Percentiles rank a stretch among this genome's conserved stretches.
Evolutionary conservation across 2,329 filamentous ascomycete genomes (phyloP).

Genomic region (Phialophora macrospora): DNA sequence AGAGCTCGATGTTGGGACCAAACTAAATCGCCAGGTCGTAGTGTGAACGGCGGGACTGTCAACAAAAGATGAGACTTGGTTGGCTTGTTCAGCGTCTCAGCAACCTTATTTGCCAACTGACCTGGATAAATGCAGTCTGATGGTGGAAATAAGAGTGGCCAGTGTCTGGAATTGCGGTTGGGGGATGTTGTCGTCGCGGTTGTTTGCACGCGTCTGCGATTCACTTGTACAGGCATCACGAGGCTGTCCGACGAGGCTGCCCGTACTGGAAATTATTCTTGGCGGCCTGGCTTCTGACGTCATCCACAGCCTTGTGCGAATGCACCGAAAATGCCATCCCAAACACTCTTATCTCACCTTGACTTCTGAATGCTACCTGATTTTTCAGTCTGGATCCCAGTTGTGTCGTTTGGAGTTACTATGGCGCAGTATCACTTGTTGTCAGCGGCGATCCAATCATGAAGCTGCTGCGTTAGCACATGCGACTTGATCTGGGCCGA

Average conservation of each 20-base stretch:
- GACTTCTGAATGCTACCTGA: background rate
- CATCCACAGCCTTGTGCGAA: background rate
- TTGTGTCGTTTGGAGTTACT: background rate
- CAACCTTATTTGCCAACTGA: background rate
- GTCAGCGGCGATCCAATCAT: background rate
- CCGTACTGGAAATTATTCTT: background rate
- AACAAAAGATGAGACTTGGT: background rate
- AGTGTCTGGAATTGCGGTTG: background rate
- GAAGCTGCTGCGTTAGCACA: background rate
- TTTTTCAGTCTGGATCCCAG: background rate
- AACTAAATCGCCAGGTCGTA: background rate
- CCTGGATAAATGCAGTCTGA: background rate
- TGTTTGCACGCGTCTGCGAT: constrained; percentile 1
- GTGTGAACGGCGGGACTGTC: background rate
- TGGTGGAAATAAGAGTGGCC: too few species aligned
- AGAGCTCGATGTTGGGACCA: background rate
- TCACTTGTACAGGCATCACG: background rate
- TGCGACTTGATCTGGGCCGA: background rate
- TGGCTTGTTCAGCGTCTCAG: background rate
- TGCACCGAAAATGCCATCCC: background rate
- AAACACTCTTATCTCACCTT: background rate
- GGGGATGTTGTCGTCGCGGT: background rate
- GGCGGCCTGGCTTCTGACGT: background rate
- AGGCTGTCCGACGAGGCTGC: background rate
- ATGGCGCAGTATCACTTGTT: background rate